Percentiles rank a stretch among this genome's conserved stretches.
Evolutionary conservation across 176 grass and related monocot species (phyloP).

Genomic region (Pontederia paniculata): DNA sequence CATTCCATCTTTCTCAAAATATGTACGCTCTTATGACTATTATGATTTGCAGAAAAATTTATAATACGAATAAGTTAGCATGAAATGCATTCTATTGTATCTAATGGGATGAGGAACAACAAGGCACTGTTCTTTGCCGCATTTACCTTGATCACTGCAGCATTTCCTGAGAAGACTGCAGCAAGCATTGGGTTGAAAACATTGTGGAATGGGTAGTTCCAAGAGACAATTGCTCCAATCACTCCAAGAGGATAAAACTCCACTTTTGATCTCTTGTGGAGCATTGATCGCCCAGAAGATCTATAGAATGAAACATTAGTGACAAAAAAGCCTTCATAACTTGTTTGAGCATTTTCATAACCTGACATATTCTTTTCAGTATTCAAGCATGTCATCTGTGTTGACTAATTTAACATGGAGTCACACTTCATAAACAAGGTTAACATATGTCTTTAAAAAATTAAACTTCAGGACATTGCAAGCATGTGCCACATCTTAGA

Average conservation of each 20-base stretch:
- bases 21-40: too few relatives aligned
- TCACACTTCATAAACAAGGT: too few relatives aligned
- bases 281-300: constrained; percentile 74
- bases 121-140: background rate
- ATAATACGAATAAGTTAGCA: too few relatives aligned
- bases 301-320: constrained; percentile 27
- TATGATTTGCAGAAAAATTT: too few relatives aligned
- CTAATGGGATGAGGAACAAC: background rate
- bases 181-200: constrained; percentile 90
- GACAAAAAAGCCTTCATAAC: constrained; percentile 5
- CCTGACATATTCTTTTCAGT: too few relatives aligned
- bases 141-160: constrained; percentile 94
- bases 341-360: too few relatives aligned
- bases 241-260: constrained; percentile 95
- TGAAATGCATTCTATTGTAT: background rate
- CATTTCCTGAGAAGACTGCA: constrained; percentile 95
- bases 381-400: too few relatives aligned
- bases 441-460: too few relatives aligned
- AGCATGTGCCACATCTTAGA: too few relatives aligned
- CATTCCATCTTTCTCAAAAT: too few relatives aligned
- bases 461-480: too few relatives aligned
- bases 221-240: constrained; percentile 94
- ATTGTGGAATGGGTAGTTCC: constrained; percentile 98
- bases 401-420: too few relatives aligned
- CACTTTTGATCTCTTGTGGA: constrained; percentile 90